Evolutionary conservation across 2,329 filamentous ascomycete species (phyloP), one percentile per base, ranked within the genome.

Genomic region (Botryotinia globosa): DNA sequence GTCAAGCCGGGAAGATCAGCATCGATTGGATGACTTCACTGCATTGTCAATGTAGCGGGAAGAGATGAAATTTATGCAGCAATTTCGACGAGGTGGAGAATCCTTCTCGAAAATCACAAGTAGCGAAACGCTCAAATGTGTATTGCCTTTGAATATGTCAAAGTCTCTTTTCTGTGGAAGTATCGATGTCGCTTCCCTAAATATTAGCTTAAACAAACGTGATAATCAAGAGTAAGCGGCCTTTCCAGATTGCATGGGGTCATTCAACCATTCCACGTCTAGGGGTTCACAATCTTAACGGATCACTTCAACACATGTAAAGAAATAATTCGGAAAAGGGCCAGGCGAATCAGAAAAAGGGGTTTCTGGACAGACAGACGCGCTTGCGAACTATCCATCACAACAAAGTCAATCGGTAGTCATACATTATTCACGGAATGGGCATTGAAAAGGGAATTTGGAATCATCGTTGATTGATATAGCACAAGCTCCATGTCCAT

Each of bases 401-500:
- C 18, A 25, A 56, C 18, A 56, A 18, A 56, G 10, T 56, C 48
- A 68, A 56, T 56, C n/a, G 22, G 37, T 20, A 4, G 32, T 39
- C 18, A 68, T 56, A 58, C n/a, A 67, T 18, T 25, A n/a, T 68
- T 68, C 65, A 68, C 48, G 18, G 1, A 32, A 68, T 68, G 48
- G 65, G 65, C 65, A 68, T 44, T n/a, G 48, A 58, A 63, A 63
- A 69, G 34, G 65, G 48, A 20, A 56, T 68, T 3, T 20, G 54
- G 29, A 68, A 68, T 54, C 87, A 86, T 84, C 83, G 45, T 85
- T 86, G 84, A 86, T 87, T 89, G 84, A 86, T 86, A 85, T 86
- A 87, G 84, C 84, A 86, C 78, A 78, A 78, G 72, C 69, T 77
- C 77, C 74, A 76, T 73, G 71, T 74, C 74, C 69, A 75, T 74